phyloP scores from a whole-genome alignment of 352 stramenopile species.

The Vaucheria bursata region DNA sequence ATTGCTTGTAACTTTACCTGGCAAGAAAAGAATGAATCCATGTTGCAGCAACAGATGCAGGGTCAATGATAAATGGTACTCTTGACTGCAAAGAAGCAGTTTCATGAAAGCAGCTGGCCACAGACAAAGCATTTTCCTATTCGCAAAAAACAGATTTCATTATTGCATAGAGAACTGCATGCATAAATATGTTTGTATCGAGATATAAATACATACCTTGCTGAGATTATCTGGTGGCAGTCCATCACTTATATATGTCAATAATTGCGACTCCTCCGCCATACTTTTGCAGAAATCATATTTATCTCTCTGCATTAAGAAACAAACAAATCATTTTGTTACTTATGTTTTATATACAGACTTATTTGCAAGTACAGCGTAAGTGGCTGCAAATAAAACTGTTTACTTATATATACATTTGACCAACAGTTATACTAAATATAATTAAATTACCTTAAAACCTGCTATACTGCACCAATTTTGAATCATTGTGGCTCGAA shows the following conservation, averaged over 20 bases:
- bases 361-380: no score
- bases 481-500: constrained; percentile 62
- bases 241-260: constrained; percentile 82
- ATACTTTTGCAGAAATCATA: no score
- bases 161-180: no score
- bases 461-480: constrained; percentile 61
- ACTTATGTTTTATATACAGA: no score
- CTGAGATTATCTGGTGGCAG: constrained; percentile 79
- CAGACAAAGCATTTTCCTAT: constrained; percentile 79
- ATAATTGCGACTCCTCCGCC: constrained; percentile 77
- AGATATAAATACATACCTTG: constrained; percentile 49
- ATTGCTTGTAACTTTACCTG: constrained; percentile 3
- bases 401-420: no score
- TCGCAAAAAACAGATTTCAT: no score
- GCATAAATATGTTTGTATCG: neutral
- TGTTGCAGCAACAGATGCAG: constrained; percentile 66
- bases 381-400: no score
- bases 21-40: constrained; percentile 60
- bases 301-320: no score
- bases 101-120: constrained; percentile 48
- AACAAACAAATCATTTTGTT: no score
- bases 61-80: constrained; percentile 88
- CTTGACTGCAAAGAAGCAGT: constrained; percentile 56
- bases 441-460: constrained; percentile 51
- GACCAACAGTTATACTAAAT: no score